A percentile compares a stretch with the other conserved stretches of the same genome.
Evolutionary conservation across 1,139 yeast genomes (phyloP).

Genomic region (Candida frijolesensis): DNA sequence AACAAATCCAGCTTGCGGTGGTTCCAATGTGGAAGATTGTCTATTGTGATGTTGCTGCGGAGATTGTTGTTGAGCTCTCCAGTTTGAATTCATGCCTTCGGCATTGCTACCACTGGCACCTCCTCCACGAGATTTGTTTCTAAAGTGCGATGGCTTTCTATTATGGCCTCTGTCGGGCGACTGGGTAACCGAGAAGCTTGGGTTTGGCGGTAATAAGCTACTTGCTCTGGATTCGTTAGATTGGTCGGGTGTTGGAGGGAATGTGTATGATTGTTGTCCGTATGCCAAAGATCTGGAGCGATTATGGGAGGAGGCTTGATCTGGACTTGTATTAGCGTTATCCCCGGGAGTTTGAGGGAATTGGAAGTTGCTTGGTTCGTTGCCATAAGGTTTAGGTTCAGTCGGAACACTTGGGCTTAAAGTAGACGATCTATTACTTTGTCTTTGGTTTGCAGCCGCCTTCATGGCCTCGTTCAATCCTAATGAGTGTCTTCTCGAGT

Average conservation of each 20-base stretch:
- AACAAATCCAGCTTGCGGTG: slow-evolving; percentile 57
- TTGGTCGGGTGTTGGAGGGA: slow-evolving; percentile 27
- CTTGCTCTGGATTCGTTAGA: slow-evolving; percentile 8
- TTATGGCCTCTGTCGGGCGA: slow-evolving; percentile 49
- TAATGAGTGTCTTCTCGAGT: slow-evolving; percentile 86
- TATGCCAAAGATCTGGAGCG: slow-evolving; percentile 45
- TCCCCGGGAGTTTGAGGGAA: slow-evolving; percentile 28
- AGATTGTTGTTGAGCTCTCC: slow-evolving; percentile 54
- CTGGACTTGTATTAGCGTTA: slow-evolving; percentile 21
- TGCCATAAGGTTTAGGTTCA: slow-evolving; percentile 9
- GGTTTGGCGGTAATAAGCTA: slow-evolving; percentile 48
- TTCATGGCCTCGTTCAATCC: slow-evolving; percentile 95
- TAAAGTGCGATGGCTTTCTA: slow-evolving; percentile 52
- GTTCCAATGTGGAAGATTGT: slow-evolving; percentile 37
- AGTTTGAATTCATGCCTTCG: slow-evolving; percentile 56
- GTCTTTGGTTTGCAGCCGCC: slow-evolving; percentile 89
- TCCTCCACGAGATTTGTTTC: slow-evolving; percentile 60
- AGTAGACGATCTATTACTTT: slow-evolving; percentile 41
- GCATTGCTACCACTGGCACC: slow-evolving; percentile 51
- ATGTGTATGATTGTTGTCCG: slow-evolving; percentile 48
- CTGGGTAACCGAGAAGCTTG: slow-evolving; percentile 41
- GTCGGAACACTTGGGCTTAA: slow-evolving; percentile 37
- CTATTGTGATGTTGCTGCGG: slow-evolving; percentile 24
- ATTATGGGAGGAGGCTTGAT: slow-evolving; percentile 24
- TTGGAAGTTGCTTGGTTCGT: slow-evolving; percentile 33